Conservation (phyloP, 1,284 basidiomycete genomes). For the Trametes sp. region DNA sequence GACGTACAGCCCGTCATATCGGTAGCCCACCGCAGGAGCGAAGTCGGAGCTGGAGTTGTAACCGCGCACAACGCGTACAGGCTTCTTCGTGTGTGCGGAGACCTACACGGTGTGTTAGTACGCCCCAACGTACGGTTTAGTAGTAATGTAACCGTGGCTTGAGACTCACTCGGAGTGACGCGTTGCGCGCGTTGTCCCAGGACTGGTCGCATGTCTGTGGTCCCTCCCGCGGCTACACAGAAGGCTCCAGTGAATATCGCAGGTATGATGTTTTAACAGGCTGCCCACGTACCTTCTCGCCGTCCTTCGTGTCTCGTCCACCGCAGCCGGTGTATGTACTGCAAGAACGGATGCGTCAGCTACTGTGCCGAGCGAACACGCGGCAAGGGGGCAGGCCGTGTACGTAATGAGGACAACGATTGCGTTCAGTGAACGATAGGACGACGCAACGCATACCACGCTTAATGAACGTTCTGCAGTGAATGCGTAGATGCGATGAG, state of each 20-base stretch:
- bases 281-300: slow-evolving; percentile 28
- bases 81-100: slow-evolving; percentile 44
- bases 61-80: slow-evolving; percentile 53
- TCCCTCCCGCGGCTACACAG: slow-evolving; percentile 29
- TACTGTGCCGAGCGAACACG: not conserved
- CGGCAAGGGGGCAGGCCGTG: not conserved
- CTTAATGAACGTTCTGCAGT: too few species aligned
- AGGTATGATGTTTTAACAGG: not conserved
- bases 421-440: too few species aligned
- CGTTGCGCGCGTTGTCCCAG: slow-evolving; percentile 43
- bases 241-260: not conserved
- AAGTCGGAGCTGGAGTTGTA: slow-evolving; percentile 33
- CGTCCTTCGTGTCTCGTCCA: slow-evolving; percentile 29
- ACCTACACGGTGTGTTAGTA: slow-evolving; percentile 23
- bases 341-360: not conserved
- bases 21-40: slow-evolving; percentile 48
- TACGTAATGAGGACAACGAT: not conserved
- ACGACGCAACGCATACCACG: too few species aligned
- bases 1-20: slow-evolving; percentile 55
- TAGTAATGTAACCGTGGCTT: too few species aligned
- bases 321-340: slow-evolving; percentile 52
- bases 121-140: too few species aligned
- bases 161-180: slow-evolving; percentile 41
- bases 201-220: slow-evolving; percentile 47
- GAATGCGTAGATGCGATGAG: too few species aligned